Conservation (phyloP, 148 eudicot species). For the Bassia scoparia region DNA sequence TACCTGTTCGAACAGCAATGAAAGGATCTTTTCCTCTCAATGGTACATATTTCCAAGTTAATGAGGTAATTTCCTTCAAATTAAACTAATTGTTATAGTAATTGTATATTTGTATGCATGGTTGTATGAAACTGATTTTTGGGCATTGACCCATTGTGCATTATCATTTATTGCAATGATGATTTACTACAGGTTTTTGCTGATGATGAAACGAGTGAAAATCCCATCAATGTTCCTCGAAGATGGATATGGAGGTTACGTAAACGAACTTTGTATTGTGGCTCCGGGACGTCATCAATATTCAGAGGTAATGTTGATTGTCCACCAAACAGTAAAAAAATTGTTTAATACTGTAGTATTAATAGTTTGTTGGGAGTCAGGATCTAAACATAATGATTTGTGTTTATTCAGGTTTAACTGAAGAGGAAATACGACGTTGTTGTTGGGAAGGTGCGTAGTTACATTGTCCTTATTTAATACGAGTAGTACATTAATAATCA, state of each 20-base stretch:
- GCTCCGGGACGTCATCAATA: conserved; percentile 36
- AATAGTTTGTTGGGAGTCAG: too few relatives aligned
- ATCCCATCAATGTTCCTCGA: conserved; percentile 40
- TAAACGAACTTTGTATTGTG: conserved; percentile 47
- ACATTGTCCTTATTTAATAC: too few relatives aligned
- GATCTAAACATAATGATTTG: background rate
- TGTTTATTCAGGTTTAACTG: conserved; percentile 28
- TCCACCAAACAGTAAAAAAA: background rate
- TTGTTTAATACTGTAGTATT: background rate
- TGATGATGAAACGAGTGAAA: conserved; percentile 43
- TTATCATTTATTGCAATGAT: background rate
- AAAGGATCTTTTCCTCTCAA: conserved; percentile 65
- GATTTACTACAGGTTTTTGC: conserved; percentile 50
- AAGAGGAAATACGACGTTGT: conserved; percentile 31
- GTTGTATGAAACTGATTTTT: background rate
- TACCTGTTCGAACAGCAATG: conserved; percentile 62
- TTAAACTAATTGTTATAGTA: background rate
- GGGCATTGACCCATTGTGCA: background rate
- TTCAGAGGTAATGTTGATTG: conserved; percentile 35
- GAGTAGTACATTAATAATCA: too few relatives aligned
- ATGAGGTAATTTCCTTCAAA: conserved; percentile 51
- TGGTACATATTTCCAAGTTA: conserved; percentile 77
- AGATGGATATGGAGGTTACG: conserved; percentile 33
- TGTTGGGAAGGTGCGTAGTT: conserved; percentile 43
- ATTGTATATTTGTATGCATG: background rate